phyloP scores from a whole-genome alignment of 176 grass and related monocot genomes.

The Saccharum spontaneum region DNA sequence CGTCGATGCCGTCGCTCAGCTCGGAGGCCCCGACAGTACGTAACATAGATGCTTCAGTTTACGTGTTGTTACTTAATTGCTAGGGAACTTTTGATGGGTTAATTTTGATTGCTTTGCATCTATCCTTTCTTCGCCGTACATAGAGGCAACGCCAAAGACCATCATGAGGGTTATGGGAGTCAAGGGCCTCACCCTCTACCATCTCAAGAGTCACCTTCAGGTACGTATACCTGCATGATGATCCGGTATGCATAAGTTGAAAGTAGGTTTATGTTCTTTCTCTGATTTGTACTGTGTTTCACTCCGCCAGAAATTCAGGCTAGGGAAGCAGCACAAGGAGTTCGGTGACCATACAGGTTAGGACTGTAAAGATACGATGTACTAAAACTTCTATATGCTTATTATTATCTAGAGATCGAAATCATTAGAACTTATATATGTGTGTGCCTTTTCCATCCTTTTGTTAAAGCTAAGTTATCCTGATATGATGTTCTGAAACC shows the following conservation, averaged over 20 bases:
- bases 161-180: slow-evolving; percentile 99
- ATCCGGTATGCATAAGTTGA: background rate
- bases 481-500: background rate
- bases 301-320: slow-evolving; percentile 72
- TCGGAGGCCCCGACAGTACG: slow-evolving; percentile 90
- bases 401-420: background rate
- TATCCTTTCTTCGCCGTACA: background rate
- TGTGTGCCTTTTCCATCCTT: background rate
- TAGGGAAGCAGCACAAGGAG: slow-evolving; percentile 97
- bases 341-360: slow-evolving; percentile 83
- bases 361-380: slow-evolving; percentile 48
- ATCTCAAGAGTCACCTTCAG: slow-evolving; percentile 98
- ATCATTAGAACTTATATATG: background rate
- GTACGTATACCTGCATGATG: slow-evolving; percentile 29
- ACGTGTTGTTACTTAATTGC: background rate
- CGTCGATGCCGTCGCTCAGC: slow-evolving; percentile 90
- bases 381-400: background rate
- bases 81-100: background rate
- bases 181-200: slow-evolving; percentile 93
- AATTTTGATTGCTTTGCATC: slow-evolving; percentile 2
- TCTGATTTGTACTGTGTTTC: slow-evolving; percentile 19
- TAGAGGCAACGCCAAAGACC: slow-evolving; percentile 97
- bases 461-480: background rate
- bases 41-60: background rate
- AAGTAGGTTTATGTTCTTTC: slow-evolving; percentile 25